Percentiles rank a stretch among this genome's conserved stretches.
Conservation (phyloP, 768 basidiomycete genomes). For the Cantharellus cinnabarinus region DNA sequence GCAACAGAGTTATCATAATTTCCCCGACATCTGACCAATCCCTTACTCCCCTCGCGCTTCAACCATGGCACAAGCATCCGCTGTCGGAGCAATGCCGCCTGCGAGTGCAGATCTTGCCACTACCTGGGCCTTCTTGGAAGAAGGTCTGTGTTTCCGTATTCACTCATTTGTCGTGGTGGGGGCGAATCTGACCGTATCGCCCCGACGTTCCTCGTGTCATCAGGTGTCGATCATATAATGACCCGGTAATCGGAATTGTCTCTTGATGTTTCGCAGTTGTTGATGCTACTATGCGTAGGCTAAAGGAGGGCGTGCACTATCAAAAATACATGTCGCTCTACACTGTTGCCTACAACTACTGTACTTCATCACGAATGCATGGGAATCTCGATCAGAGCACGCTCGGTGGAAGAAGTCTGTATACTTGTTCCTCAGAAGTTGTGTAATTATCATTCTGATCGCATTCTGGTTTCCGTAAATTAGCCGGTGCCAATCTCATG, state of each 20-base stretch:
- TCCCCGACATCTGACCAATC: no score
- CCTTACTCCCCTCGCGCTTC: no score
- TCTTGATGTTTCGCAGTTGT: not conserved
- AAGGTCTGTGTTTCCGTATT: constrained; percentile 19
- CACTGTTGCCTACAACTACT: constrained; percentile 96
- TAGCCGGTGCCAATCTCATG: constrained; percentile 87
- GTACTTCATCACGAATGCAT: constrained; percentile 48
- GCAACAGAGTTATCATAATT: no score
- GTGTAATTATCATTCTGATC: constrained; percentile 11
- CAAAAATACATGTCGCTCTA: constrained; percentile 77
- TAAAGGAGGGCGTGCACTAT: constrained; percentile 74
- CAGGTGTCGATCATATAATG: constrained; percentile 69
- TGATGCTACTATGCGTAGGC: constrained; percentile 7
- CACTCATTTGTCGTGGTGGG: not conserved
- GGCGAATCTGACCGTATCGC: not conserved
- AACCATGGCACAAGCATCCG: not conserved
- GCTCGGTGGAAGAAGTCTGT: constrained; percentile 12
- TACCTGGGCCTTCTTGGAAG: constrained; percentile 79
- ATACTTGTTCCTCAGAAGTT: not conserved
- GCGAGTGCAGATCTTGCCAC: constrained; percentile 50
- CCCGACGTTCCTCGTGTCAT: no score
- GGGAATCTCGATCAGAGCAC: constrained; percentile 17
- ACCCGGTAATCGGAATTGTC: constrained; percentile 27
- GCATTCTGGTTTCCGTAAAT: constrained; percentile 4
- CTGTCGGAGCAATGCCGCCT: constrained; percentile 32